Conservation (phyloP, 2,329 filamentous ascomycete species). For the Amauroascus verrucosus region DNA sequence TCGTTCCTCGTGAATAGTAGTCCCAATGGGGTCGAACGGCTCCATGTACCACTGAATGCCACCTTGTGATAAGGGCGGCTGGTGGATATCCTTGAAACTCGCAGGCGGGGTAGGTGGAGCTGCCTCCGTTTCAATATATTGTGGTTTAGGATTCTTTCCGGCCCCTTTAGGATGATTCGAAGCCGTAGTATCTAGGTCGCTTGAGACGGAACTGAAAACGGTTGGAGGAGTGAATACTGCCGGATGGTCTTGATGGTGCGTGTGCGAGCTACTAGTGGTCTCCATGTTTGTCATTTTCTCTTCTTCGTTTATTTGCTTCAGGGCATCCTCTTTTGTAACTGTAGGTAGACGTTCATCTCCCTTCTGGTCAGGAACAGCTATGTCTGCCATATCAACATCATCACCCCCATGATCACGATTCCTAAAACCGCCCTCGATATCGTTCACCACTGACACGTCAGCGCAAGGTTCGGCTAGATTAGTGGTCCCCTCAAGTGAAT, state of each 20-base stretch:
- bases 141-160: slow-evolving; percentile 20
- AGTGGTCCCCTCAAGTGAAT: background rate
- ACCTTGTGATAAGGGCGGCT: slow-evolving; percentile 52
- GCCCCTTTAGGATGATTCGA: slow-evolving; percentile 19
- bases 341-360: background rate
- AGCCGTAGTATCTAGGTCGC: slow-evolving; percentile 2
- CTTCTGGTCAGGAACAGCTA: background rate
- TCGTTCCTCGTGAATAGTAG: slow-evolving; percentile 64
- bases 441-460: background rate
- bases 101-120: slow-evolving; percentile 31
- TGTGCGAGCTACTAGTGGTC: background rate
- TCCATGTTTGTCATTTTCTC: slow-evolving; percentile 1
- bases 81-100: slow-evolving; percentile 31
- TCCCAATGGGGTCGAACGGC: slow-evolving; percentile 67
- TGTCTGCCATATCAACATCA: background rate
- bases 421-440: background rate
- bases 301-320: background rate
- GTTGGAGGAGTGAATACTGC: slow-evolving; percentile 4
- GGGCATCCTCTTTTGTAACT: background rate
- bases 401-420: background rate
- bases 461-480: background rate
- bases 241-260: background rate
- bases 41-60: slow-evolving; percentile 84
- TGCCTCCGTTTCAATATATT: slow-evolving; percentile 40
- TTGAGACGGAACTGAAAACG: background rate